These are phyloP conservation scores for Licmophora abbreviata DNA, from an alignment of 108 stramenopile species.

Conservation along the genomic window DNA sequence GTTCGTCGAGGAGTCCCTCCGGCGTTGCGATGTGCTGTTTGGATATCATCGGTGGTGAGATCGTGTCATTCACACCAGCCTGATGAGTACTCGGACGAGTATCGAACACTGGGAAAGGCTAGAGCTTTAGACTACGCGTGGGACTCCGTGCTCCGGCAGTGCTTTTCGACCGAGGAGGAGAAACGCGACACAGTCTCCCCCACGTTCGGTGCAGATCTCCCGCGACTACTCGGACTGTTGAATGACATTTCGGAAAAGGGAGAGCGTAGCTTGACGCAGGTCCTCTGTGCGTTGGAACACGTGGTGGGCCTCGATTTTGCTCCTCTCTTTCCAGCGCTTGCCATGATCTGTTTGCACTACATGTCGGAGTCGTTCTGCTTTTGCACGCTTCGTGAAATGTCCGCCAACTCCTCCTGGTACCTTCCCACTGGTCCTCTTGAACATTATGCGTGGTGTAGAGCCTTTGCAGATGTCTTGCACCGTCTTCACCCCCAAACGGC, in stretches of 20 bases:
- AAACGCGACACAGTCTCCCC: slow-evolving; percentile 21
- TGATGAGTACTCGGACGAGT: slow-evolving; percentile 38
- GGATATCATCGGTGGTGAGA: slow-evolving; percentile 65
- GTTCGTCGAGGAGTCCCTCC: slow-evolving; percentile 64
- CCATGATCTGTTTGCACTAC: slow-evolving; percentile 22
- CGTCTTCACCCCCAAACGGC: slow-evolving; percentile 45
- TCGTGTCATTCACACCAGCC: slow-evolving; percentile 46
- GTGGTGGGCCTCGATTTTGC: slow-evolving; percentile 56
- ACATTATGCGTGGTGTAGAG: slow-evolving; percentile 48
- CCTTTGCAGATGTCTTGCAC: slow-evolving; percentile 53
- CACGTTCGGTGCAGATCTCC: slow-evolving; percentile 21
- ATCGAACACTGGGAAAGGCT: slow-evolving; percentile 47
- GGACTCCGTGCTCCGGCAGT: slow-evolving; percentile 5
- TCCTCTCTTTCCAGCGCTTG: slow-evolving; percentile 55
- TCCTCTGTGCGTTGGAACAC: slow-evolving; percentile 39
- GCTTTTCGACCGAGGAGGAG: slow-evolving; percentile 23
- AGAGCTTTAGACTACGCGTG: slow-evolving; percentile 38
- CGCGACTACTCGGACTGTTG: slow-evolving; percentile 14
- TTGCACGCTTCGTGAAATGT: slow-evolving; percentile 66
- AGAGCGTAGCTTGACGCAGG: slow-evolving; percentile 27
- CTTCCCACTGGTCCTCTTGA: slow-evolving; percentile 44
- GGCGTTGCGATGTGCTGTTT: slow-evolving; percentile 75
- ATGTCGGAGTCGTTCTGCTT: slow-evolving; percentile 76
- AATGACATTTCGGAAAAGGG: slow-evolving; percentile 18
- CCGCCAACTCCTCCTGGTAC: slow-evolving; percentile 46